phyloP scores from a whole-genome alignment of 2,329 filamentous ascomycete genomes.

The Arthroderma sp. region DNA sequence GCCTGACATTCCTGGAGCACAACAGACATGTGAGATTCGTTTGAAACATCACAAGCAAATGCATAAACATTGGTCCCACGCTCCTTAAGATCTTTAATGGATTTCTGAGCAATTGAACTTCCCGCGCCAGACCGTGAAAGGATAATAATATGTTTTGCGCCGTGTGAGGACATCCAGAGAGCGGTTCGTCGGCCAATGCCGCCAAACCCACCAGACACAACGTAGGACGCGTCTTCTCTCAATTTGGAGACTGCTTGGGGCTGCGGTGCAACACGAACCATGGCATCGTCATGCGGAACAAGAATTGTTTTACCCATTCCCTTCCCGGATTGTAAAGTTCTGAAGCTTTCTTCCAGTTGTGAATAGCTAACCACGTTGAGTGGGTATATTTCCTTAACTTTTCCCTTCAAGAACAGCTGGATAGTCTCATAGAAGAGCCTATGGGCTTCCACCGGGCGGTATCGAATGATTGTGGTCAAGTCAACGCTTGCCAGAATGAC shows the following conservation, averaged over 20 bases:
- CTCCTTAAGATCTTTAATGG: not conserved
- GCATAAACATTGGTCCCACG: slow-evolving; percentile 8
- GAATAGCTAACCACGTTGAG: slow-evolving; percentile 9
- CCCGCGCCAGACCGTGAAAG: slow-evolving; percentile 16
- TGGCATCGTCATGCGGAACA: slow-evolving; percentile 8
- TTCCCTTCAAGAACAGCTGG: slow-evolving; percentile 9
- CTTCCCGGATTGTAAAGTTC: slow-evolving; percentile 11
- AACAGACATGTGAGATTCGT: slow-evolving; percentile 3
- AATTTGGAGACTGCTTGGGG: not conserved
- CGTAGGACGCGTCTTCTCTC: slow-evolving; percentile 11
- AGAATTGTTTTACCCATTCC: slow-evolving; percentile 7
- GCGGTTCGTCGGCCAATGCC: slow-evolving; percentile 5
- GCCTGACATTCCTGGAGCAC: slow-evolving; percentile 9
- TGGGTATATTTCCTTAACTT: slow-evolving; percentile 11
- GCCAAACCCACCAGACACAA: slow-evolving; percentile 8
- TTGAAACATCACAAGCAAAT: slow-evolving; percentile 5
- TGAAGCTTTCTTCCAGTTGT: slow-evolving; percentile 12
- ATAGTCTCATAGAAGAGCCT: slow-evolving; percentile 9
- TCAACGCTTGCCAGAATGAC: slow-evolving; percentile 11
- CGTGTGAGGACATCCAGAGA: slow-evolving; percentile 3
- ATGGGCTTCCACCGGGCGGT: slow-evolving; percentile 7
- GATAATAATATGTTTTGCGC: slow-evolving; percentile 20
- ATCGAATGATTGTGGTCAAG: slow-evolving; percentile 10
- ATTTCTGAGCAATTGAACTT: slow-evolving; percentile 5
- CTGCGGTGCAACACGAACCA: slow-evolving; percentile 12